phyloP scores from a whole-genome alignment of 306 rosid species.

The Rubus parviflorus region DNA sequence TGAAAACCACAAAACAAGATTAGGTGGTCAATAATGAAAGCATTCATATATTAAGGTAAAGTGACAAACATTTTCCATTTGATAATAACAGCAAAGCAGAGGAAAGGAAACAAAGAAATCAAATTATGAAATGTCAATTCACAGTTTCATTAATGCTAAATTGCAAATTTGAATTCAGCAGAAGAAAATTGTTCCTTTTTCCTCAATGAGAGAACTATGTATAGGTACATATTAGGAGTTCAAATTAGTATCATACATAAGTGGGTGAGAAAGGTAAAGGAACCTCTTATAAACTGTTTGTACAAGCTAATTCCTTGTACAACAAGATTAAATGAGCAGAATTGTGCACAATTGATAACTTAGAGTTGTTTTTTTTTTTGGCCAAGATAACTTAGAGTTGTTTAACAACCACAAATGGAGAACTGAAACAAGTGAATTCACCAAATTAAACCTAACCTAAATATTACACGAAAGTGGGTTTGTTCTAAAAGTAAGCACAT shows the following conservation, averaged over 20 bases:
- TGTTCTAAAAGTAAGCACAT: conserved; percentile 27
- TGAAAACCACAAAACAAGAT: conserved; percentile 31
- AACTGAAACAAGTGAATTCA: conserved; percentile 14
- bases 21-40: conserved; percentile 22
- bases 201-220: background rate
- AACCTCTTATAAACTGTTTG: background rate
- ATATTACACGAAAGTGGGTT: conserved; percentile 12
- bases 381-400: too few relatives aligned
- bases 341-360: conserved; percentile 9
- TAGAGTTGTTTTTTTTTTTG: too few relatives aligned
- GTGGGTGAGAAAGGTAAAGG: background rate
- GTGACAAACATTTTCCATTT: background rate
- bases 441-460: conserved; percentile 1
- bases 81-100: background rate
- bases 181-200: background rate
- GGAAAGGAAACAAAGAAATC: background rate
- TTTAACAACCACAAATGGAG: conserved; percentile 41
- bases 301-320: background rate
- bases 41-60: background rate
- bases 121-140: background rate
- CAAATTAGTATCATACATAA: background rate
- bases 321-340: background rate
- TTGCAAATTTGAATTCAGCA: background rate
- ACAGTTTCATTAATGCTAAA: background rate
- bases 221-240: background rate